phyloP scores from a whole-genome alignment of 345 rosid genomes.

The Pistacia atlantica region DNA sequence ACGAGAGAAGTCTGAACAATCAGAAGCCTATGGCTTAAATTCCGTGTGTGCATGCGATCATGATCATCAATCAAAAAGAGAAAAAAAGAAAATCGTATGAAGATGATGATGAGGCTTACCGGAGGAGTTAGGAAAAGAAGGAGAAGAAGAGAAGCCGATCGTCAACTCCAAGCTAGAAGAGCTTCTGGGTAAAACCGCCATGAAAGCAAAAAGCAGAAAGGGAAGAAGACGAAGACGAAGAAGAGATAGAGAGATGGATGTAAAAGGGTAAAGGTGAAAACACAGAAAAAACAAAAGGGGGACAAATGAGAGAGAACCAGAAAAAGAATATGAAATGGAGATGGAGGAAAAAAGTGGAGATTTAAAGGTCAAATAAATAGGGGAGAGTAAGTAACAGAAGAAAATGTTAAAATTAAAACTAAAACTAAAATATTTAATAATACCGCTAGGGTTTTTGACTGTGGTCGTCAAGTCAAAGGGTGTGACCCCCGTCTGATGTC shows the following conservation, averaged over 20 bases:
- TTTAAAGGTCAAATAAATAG: conserved; percentile 43
- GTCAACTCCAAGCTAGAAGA: conserved; percentile 80
- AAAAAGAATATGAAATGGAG: conserved; percentile 29
- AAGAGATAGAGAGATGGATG: conserved; percentile 29
- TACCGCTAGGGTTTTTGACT: conserved; percentile 44
- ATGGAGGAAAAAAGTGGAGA: conserved; percentile 9
- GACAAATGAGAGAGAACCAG: conserved; percentile 20
- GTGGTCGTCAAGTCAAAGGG: conserved; percentile 48
- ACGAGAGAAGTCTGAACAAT: no score
- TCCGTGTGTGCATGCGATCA: no score
- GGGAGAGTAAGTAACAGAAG: background rate
- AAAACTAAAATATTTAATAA: background rate
- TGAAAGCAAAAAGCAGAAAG: conserved; percentile 21
- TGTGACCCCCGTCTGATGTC: conserved; percentile 39
- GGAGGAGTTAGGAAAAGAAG: conserved; percentile 44
- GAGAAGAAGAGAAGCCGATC: conserved; percentile 75
- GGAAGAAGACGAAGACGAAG: conserved; percentile 17
- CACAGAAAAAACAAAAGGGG: conserved; percentile 15
- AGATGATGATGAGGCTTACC: conserved; percentile 34
- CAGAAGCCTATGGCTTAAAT: no score
- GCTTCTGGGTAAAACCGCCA: conserved; percentile 58
- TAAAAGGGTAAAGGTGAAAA: conserved; percentile 17
- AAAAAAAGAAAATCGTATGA: no score
- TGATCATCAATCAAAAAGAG: no score
- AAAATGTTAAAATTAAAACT: background rate